phyloP scores from a whole-genome alignment of 2,329 filamentous ascomycete species.

The Thielaviopsis punctulata region DNA sequence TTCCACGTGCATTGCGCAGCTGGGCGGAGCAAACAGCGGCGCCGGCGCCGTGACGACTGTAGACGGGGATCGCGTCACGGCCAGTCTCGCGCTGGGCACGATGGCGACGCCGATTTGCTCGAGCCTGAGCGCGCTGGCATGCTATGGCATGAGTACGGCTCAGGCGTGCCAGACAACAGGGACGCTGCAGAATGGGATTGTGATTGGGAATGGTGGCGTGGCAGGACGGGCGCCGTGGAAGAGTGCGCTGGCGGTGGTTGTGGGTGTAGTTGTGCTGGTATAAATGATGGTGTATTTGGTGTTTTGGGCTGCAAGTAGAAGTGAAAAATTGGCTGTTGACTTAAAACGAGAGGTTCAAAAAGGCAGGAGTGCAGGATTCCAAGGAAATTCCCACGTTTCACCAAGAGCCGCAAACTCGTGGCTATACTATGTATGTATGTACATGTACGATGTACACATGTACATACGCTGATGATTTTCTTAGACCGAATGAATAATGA shows the following conservation, averaged over 20 bases:
- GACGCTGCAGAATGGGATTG: conserved; percentile 13
- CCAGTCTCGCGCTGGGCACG: conserved; percentile 23
- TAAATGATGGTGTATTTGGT: no score
- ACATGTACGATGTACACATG: no score
- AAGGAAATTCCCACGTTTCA: neutral
- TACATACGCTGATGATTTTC: no score
- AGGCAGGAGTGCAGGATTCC: neutral
- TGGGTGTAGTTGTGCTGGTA: neutral
- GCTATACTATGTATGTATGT: neutral
- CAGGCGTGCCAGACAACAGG: conserved; percentile 22
- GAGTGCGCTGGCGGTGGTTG: neutral
- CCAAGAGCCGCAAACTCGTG: neutral
- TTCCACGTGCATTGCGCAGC: conserved; percentile 31
- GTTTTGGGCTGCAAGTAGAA: no score
- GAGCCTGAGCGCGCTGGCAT: conserved; percentile 36
- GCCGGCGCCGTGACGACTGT: conserved; percentile 37
- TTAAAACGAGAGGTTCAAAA: neutral
- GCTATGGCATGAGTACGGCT: conserved; percentile 25
- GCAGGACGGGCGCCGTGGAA: neutral
- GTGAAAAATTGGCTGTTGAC: neutral
- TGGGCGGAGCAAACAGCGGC: conserved; percentile 26
- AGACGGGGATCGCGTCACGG: conserved; percentile 35
- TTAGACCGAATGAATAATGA: neutral
- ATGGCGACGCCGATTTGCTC: conserved; percentile 37
- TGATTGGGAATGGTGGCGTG: conserved; percentile 10